Percentiles rank a stretch among this genome's conserved stretches.
These are phyloP conservation scores for Boletellus sp. DNA, from an alignment of 768 basidiomycete genomes.

Conservation along the genomic window DNA sequence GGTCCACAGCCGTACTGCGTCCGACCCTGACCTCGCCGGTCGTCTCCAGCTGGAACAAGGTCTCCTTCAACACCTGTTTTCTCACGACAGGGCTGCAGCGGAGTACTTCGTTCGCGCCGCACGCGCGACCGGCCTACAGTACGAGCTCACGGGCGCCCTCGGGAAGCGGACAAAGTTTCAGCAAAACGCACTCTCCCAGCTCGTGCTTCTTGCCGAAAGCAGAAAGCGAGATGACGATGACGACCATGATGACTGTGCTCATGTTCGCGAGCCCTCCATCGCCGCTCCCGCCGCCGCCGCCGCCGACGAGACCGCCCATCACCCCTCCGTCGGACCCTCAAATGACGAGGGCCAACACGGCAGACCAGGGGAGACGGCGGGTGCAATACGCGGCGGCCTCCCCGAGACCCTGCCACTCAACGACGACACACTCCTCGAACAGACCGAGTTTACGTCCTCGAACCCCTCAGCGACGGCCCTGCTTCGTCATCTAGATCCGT, in stretches of 20 bases:
- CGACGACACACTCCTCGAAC: conserved; percentile 94
- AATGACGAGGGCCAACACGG: conserved; percentile 4
- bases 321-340: not conserved
- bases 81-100: conserved; percentile 73
- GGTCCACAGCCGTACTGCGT: conserved; percentile 37
- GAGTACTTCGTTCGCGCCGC: conserved; percentile 78
- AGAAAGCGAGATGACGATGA: conserved; percentile 38
- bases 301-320: not conserved
- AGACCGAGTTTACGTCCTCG: conserved; percentile 86
- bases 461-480: conserved; percentile 44
- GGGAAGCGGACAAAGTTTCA: conserved; percentile 96
- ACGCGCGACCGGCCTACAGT: conserved; percentile 72
- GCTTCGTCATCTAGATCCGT: conserved; percentile 74
- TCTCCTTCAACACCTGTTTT: conserved; percentile 70
- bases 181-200: conserved; percentile 76
- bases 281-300: conserved; percentile 10
- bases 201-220: conserved; percentile 92
- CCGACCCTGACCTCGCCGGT: conserved; percentile 63
- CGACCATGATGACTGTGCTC: no score
- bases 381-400: conserved; percentile 29
- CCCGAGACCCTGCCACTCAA: conserved; percentile 85
- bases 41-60: conserved; percentile 73
- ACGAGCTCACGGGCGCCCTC: conserved; percentile 87
- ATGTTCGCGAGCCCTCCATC: not conserved
- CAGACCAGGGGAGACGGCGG: not conserved